Conservation (phyloP, 768 basidiomycete species). For the Paxillus involutus region DNA sequence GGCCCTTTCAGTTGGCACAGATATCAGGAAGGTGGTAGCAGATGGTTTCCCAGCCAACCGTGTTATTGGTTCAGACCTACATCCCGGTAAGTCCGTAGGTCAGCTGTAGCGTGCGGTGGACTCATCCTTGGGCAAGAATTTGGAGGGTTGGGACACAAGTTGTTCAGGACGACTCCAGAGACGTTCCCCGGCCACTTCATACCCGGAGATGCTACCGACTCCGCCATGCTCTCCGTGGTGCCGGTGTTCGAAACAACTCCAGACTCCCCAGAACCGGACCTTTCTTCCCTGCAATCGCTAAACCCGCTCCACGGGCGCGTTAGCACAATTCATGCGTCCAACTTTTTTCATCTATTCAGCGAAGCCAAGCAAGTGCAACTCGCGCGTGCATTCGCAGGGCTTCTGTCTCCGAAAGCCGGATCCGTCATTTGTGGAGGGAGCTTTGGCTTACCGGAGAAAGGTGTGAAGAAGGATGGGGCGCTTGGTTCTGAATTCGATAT, state of each 20-base stretch:
- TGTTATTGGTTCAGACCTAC: constrained; percentile 35
- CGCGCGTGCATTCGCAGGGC: constrained; percentile 14
- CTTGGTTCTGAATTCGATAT: background rate
- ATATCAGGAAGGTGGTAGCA: constrained; percentile 34
- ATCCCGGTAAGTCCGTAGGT: constrained; percentile 22
- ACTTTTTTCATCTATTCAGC: constrained; percentile 40
- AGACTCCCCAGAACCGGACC: constrained; percentile 16
- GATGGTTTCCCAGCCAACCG: constrained; percentile 39
- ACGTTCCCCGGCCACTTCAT: constrained; percentile 54
- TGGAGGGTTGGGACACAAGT: constrained; percentile 56
- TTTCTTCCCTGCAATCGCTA: constrained; percentile 38
- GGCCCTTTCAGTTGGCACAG: constrained; percentile 10
- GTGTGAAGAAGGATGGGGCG: background rate
- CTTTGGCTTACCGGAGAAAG: constrained; percentile 9
- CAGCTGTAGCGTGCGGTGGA: background rate
- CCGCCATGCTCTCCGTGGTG: constrained; percentile 35
- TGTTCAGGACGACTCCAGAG: constrained; percentile 52
- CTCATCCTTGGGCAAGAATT: constrained; percentile 36
- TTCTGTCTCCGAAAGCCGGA: constrained; percentile 22
- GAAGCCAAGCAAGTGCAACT: constrained; percentile 18
- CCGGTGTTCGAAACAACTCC: constrained; percentile 25
- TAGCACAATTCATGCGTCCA: constrained; percentile 45
- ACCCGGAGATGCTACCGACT: constrained; percentile 51
- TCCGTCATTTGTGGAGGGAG: constrained; percentile 24
- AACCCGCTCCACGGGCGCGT: constrained; percentile 44